phyloP scores from a whole-genome alignment of 176 grass and related monocot genomes.

The Eleusine indica region DNA sequence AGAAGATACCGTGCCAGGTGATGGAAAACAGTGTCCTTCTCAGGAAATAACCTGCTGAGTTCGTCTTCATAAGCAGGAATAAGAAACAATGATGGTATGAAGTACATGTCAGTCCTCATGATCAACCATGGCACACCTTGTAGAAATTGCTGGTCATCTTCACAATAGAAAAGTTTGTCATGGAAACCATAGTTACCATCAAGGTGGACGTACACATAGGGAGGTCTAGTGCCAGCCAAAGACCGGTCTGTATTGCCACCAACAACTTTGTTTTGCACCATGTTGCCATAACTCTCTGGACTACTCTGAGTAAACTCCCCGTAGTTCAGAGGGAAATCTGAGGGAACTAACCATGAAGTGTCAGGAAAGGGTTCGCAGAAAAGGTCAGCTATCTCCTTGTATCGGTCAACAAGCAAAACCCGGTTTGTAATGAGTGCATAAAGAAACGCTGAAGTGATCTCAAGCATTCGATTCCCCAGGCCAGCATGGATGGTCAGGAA shows the following conservation, averaged over 20 bases:
- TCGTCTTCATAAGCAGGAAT: constrained; percentile 60
- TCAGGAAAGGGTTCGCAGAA: constrained; percentile 87
- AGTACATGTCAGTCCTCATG: constrained; percentile 72
- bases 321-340: constrained; percentile 65
- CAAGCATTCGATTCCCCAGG: constrained; percentile 74
- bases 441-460: constrained; percentile 67
- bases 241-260: constrained; percentile 43
- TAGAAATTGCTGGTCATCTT: constrained; percentile 69
- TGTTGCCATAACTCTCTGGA: constrained; percentile 69
- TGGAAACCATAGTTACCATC: constrained; percentile 53
- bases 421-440: constrained; percentile 66
- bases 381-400: constrained; percentile 57
- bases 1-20: constrained; percentile 76
- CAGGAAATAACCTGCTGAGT: constrained; percentile 62
- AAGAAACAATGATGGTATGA: constrained; percentile 64
- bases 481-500: constrained; percentile 57
- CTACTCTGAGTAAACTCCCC: constrained; percentile 37
- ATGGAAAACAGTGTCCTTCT: constrained; percentile 77
- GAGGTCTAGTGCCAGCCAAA: constrained; percentile 29
- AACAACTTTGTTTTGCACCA: constrained; percentile 51
- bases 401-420: constrained; percentile 71
- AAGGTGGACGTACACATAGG: constrained; percentile 63
- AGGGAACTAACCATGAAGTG: constrained; percentile 69
- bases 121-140: constrained; percentile 65
- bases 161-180: constrained; percentile 75